Evolutionary conservation across 2,329 filamentous ascomycete species (phyloP), one percentile per base, ranked within the genome.

Genomic region (Colletotrichum brevisporum): DNA sequence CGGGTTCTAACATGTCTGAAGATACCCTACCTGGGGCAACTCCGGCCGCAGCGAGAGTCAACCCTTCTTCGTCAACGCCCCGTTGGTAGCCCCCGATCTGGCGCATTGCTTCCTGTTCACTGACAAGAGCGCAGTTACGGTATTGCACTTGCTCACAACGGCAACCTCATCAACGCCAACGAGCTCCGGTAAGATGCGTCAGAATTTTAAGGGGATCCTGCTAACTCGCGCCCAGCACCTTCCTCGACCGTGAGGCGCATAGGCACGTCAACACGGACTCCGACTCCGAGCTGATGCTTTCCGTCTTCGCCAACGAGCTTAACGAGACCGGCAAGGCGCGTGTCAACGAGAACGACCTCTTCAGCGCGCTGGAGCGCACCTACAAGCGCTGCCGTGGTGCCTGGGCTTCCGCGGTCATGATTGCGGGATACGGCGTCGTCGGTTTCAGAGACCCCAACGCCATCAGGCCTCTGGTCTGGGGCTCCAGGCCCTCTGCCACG

Each of bases 381-480:
- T 95, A 95, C 78, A 83, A 88, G 70, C 86, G 85, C 61, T 94
- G 92, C 75, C 84, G 92, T 71, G 93, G 93, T 71, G 93, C 90
- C 45, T 96, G 89, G 86, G 93, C 93, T 26, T 94, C 92, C 78
- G 92, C 91, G 58, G 92, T 91, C 57, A 94, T 96, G 92, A 84
- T 96, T 72, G 92, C 93, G 69, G 91, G 91, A 80, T 95, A 93
- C 73, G 93, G 93, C 68, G 86, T 95, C 65, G 89, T 95, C 43
- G 92, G 91, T 53, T 95, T 95, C 84, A 86, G 93, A 76, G 77
- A 78, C 52, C 75, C 68, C 16, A 77, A 94, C 74, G 94, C 93
- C 60, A 96, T 96, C 76, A 92, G 94, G 13, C 94, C 94, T 3
- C 88, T 97, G 72, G 89, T 93, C 54, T 83, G 97, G 10, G 94